Evolutionary conservation across 352 stramenopile species (phyloP).

Genomic region (Phytopythium cucurbitacearum): DNA sequence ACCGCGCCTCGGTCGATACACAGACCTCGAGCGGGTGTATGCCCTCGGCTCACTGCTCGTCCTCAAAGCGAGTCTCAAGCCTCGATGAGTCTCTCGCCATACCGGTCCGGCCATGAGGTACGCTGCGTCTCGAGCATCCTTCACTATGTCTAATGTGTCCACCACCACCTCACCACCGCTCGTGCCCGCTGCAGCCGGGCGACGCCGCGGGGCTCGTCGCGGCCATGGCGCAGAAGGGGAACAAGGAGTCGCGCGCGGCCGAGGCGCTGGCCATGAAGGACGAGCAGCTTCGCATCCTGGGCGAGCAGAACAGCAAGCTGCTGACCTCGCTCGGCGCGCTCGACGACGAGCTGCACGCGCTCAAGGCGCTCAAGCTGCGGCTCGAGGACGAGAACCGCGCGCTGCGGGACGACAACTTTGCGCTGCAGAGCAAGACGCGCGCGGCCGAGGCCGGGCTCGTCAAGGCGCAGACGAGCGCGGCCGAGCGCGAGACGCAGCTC

Average conservation of each 20-base stretch:
- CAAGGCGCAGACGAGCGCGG: slow-evolving; percentile 73
- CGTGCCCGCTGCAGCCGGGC: not conserved
- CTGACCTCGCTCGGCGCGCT: slow-evolving; percentile 85
- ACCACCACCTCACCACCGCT: too few relatives aligned
- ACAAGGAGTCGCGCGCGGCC: slow-evolving; percentile 83
- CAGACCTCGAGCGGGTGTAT: too few relatives aligned
- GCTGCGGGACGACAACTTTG: slow-evolving; percentile 91
- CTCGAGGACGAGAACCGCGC: slow-evolving; percentile 91
- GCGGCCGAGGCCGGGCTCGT: slow-evolving; percentile 82
- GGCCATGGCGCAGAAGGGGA: slow-evolving; percentile 59
- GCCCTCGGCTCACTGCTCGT: too few relatives aligned
- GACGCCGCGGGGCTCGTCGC: slow-evolving; percentile 34
- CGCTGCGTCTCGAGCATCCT: too few relatives aligned
- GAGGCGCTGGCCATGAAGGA: slow-evolving; percentile 96
- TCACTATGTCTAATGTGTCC: too few relatives aligned
- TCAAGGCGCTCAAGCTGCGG: slow-evolving; percentile 58
- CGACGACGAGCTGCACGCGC: slow-evolving; percentile 66
- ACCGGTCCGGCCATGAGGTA: too few relatives aligned
- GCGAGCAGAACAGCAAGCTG: slow-evolving; percentile 89
- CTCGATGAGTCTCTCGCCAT: too few relatives aligned
- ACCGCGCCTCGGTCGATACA: too few relatives aligned
- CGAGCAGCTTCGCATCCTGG: slow-evolving; percentile 94
- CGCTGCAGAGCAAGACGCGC: slow-evolving; percentile 86
- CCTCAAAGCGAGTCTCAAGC: too few relatives aligned
- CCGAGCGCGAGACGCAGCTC: slow-evolving; percentile 92